A percentile compares a stretch with the other conserved stretches of the same genome.
Conservation (phyloP, 1,139 yeast species). For the Geotrichum candidum region DNA sequence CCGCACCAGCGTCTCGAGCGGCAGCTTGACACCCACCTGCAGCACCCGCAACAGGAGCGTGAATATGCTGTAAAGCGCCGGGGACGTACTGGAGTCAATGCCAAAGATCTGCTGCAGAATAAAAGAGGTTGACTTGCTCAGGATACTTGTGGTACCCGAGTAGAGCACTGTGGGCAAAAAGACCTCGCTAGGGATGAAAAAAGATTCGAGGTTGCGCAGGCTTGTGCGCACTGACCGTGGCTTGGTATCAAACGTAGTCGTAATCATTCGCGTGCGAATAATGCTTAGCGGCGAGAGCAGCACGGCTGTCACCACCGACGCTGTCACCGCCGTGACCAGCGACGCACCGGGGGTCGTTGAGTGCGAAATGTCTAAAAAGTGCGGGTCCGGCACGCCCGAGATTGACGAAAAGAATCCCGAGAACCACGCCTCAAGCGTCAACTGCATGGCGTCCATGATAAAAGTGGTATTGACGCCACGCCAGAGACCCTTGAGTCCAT, state of each 20-base stretch:
- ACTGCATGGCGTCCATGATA: conserved; percentile 64
- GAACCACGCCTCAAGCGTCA: conserved; percentile 85
- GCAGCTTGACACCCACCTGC: conserved; percentile 72
- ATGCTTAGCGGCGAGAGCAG: conserved; percentile 76
- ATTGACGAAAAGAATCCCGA: conserved; percentile 81
- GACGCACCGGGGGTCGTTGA: conserved; percentile 72
- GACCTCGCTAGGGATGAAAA: conserved; percentile 51
- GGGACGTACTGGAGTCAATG: conserved; percentile 63
- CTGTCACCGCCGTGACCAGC: conserved; percentile 59
- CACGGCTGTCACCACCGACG: conserved; percentile 70
- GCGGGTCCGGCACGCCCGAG: conserved; percentile 84
- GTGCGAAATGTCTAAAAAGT: conserved; percentile 74
- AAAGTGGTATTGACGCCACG: conserved; percentile 84
- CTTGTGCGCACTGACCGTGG: conserved; percentile 39
- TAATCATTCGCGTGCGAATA: conserved; percentile 68
- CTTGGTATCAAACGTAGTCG: conserved; percentile 45
- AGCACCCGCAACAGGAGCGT: conserved; percentile 47
- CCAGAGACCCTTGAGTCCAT: conserved; percentile 81
- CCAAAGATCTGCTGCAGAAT: conserved; percentile 59
- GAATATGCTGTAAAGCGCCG: conserved; percentile 50
- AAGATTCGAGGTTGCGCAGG: conserved; percentile 38
- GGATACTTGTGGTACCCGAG: conserved; percentile 54
- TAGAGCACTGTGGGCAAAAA: conserved; percentile 55
- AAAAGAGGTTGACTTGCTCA: conserved; percentile 69
- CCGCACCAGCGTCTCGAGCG: conserved; percentile 78